Percentiles rank a stretch among this genome's conserved stretches.
Evolutionary conservation across 2,329 filamentous ascomycete genomes (phyloP).

Genomic region (Corinectria fuckeliana): DNA sequence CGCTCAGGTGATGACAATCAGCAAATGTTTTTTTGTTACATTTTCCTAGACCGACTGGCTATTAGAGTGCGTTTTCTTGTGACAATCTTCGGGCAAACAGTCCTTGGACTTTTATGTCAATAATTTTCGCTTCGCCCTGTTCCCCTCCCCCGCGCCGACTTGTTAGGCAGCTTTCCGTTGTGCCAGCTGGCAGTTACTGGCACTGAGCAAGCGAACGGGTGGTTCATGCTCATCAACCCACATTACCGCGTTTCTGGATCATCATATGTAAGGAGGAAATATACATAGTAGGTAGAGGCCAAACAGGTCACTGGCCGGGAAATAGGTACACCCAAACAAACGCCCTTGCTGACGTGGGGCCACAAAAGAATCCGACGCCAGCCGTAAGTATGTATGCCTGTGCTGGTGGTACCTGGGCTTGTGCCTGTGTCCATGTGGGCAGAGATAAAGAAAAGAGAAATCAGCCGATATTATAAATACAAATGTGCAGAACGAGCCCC

Average conservation of each 20-base stretch:
- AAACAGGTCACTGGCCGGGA: constrained; percentile 17
- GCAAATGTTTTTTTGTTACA: constrained; percentile 28
- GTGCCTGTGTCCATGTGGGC: constrained; percentile 10
- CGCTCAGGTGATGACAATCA: constrained; percentile 26
- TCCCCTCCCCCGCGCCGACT: constrained; percentile 17
- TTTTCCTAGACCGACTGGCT: constrained; percentile 37
- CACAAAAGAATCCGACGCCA: no score
- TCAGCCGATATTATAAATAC: constrained; percentile 11
- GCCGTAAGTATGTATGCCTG: no score
- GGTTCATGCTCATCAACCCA: no score
- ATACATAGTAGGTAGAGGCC: no score
- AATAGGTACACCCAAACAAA: constrained; percentile 23
- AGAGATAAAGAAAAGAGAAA: constrained; percentile 10
- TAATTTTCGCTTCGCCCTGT: not conserved
- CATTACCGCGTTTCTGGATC: no score
- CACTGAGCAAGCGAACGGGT: no score
- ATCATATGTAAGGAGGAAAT: no score
- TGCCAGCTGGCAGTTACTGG: constrained; percentile 28
- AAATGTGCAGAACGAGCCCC: not conserved
- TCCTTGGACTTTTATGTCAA: not conserved
- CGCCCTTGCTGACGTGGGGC: no score
- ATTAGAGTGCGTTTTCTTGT: not conserved
- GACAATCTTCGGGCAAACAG: not conserved
- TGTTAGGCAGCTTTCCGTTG: constrained; percentile 25
- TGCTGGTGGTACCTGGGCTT: no score